phyloP scores from a whole-genome alignment of 495 filamentous ascomycete genomes.

The Aspergillus heteromorphus region DNA sequence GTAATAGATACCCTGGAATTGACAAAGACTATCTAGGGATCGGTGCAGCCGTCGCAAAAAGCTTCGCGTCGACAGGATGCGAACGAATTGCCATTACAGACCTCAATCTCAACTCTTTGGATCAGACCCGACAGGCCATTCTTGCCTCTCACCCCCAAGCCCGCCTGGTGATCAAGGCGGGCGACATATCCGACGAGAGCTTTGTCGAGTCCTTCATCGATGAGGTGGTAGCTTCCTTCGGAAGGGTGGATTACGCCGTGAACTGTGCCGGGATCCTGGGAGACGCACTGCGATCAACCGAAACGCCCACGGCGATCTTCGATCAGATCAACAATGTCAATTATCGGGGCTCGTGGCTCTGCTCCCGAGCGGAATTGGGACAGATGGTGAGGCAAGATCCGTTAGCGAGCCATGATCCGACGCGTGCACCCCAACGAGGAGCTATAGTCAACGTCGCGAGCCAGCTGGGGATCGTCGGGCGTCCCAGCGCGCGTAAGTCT shows the following conservation, averaged over 20 bases:
- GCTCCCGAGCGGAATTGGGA: slow-evolving; percentile 40
- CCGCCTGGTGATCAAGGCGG: slow-evolving; percentile 26
- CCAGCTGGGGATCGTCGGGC: slow-evolving; percentile 48
- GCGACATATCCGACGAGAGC: slow-evolving; percentile 38
- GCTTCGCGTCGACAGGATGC: slow-evolving; percentile 49
- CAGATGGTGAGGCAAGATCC: slow-evolving; percentile 46
- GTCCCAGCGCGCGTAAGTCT: slow-evolving; percentile 42
- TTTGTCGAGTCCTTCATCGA: slow-evolving; percentile 38
- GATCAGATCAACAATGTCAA: slow-evolving; percentile 49
- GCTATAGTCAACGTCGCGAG: slow-evolving; percentile 51
- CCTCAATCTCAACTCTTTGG: slow-evolving; percentile 31
- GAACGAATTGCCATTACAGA: slow-evolving; percentile 46
- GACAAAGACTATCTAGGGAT: slow-evolving; percentile 38
- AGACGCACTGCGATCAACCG: slow-evolving; percentile 28
- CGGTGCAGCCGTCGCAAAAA: slow-evolving; percentile 46
- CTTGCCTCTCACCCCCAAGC: slow-evolving; percentile 21
- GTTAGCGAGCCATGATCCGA: slow-evolving; percentile 34
- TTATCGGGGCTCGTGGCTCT: slow-evolving; percentile 48
- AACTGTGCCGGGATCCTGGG: slow-evolving; percentile 47
- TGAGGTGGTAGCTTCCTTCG: slow-evolving; percentile 26
- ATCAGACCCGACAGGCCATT: slow-evolving; percentile 29
- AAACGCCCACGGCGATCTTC: slow-evolving; percentile 33
- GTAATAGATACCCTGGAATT: neutral
- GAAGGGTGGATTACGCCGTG: slow-evolving; percentile 48
- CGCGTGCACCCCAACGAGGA: slow-evolving; percentile 30